phyloP scores from a whole-genome alignment of 1,284 basidiomycete species.

The Cryptococcus sp. region DNA sequence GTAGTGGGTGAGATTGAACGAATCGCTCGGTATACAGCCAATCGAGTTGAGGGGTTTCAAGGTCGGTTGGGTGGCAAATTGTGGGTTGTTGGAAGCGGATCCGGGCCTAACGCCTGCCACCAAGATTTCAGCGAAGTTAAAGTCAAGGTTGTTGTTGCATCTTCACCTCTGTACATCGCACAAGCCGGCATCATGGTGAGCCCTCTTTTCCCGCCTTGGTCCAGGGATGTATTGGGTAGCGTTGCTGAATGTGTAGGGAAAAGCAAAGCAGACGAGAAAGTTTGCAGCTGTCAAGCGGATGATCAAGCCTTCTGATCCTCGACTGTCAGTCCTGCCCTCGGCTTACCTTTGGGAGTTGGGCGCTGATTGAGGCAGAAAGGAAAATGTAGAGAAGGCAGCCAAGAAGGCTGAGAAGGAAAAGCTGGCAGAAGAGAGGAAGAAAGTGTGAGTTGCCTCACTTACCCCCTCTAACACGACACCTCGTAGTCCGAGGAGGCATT shows the following conservation, averaged over 20 bases:
- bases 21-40: too few relatives aligned
- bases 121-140: not conserved
- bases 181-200: not conserved
- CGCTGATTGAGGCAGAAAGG: conserved; percentile 44
- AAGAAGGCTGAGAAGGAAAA: conserved; percentile 50
- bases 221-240: too few relatives aligned
- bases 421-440: conserved; percentile 45
- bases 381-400: conserved; percentile 49
- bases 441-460: conserved; percentile 40
- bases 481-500: not conserved
- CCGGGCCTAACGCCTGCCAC: not conserved
- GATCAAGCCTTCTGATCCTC: conserved; percentile 88
- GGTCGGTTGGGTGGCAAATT: not conserved
- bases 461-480: not conserved
- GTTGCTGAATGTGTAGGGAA: conserved; percentile 58
- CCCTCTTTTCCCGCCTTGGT: not conserved
- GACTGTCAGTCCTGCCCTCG: conserved; percentile 61
- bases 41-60: too few relatives aligned
- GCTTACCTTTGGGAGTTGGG: not conserved
- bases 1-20: too few relatives aligned
- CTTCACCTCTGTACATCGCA: too few relatives aligned
- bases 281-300: conserved; percentile 93
- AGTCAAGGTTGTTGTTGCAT: too few relatives aligned
- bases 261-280: conserved; percentile 89
- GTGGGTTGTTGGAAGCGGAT: not conserved